Base-by-base conservation (phyloP, 352 stramenopile genomes). In the Phytophthora pluvialis region DNA sequence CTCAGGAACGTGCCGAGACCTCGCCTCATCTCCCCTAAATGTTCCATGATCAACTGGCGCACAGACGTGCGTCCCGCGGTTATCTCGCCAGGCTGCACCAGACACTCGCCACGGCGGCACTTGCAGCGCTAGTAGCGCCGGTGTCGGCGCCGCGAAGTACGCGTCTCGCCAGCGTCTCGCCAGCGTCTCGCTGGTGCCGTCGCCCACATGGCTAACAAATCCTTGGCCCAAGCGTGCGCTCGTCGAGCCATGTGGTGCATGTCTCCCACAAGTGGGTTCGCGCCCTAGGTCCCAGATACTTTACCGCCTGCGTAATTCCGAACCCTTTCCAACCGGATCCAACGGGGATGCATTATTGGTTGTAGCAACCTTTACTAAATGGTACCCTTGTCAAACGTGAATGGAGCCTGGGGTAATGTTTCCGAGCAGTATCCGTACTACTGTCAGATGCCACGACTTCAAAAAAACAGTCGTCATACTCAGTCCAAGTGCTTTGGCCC, bases 251-350 rank as follows among this genome's bases (percentile, higher is more conserved):
- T 70, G 57, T 70, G 63, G 55, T 36, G 52, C 47, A 66, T 70
- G 63, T 66, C 55, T 69, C 60, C 36, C n/a, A n/a, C n/a, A 69
- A 60, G 55, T 70, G 62, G 55, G 46, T 65, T 70, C 54, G 61
- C 45, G 46, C 32, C 4, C 28, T 43, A 28, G 18, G 15, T 9
- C 50, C 7, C 25, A 5, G 4, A n/a, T 46, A 53, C 42, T 54
- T 53, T 39, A 40, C 51, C 5, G 2, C 2, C 11, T 12, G 5
- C 3, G 6, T 3, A 13, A 33, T 15, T n/a, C 11, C 1, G 45
- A 58, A 44, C 4, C 7, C n/a, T 45, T 18, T 44, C 13, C 1
- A 46, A 52, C 6, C 12, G 4, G 28, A 18, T 49, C 26, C n/a
- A n/a, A 13, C 7, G 4, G 5, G 1, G 15, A 39, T 25, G 12